Evolutionary conservation across 1,139 yeast genomes (phyloP), one percentile per base, ranked within the genome.

Genomic region (Petasospora rhodanensis): DNA sequence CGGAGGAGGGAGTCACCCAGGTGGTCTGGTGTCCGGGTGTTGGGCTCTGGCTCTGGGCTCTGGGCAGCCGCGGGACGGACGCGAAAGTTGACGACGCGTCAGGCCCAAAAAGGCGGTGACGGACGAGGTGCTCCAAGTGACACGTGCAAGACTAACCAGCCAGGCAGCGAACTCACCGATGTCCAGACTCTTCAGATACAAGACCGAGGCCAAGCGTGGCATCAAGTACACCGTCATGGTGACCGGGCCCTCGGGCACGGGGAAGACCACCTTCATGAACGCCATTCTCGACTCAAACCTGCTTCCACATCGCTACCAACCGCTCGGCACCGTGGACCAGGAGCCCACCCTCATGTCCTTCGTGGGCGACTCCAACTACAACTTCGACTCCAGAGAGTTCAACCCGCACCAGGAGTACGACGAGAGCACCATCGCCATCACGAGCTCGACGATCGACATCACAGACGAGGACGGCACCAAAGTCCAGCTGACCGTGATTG

Each of bases 241-340:
- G 10, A 77, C 80, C 20, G 96, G 96, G 5, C 66, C 70, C 9
- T 64, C 79, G 10, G 95, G 95, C 4, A 67, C 80, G 0, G 96
- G 96, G 5, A 85, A 87, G 55, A 73, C 94, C 3, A 77, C 94
- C 0, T 85, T 87, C 50, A 68, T 86, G 42, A 85, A 86, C 59
- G 76, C 93, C 31, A 62, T 89, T 34, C 57, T 82, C 42, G 81
- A 76, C 52, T 73, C 76, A 28, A 71, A 70, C 38, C 68, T 80
- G 25, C 56, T 80, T 44, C 68, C 74, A 18, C 85, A 79, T 49
- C 68, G 76, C 39, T 81, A 66, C 49, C 70, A 70, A 37, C 57
- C 56, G 24, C 45, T 45, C 30, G 55, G 45, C 16, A 46, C 47
- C 13, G 41, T 42, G 17, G 35, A 24, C 24, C 51, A 47, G 15